Conservation (phyloP, 306 rosid genomes). For the Aeschynomene evenia region DNA sequence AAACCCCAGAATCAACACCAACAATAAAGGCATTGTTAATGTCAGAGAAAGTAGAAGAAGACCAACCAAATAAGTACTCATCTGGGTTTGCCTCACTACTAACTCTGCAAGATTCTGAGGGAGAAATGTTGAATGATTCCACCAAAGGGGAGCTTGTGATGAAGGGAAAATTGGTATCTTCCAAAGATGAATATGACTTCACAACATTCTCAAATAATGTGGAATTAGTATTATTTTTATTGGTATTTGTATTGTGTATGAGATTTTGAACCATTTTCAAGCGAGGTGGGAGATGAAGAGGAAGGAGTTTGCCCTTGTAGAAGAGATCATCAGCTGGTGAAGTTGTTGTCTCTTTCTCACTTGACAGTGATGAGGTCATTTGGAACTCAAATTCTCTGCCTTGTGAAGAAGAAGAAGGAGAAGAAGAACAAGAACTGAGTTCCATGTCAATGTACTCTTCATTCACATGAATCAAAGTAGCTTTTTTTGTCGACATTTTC, state of each 20-base stretch:
- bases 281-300: conserved; percentile 95
- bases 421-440: conserved; percentile 52
- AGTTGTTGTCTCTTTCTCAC: conserved; percentile 46
- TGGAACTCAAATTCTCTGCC: conserved; percentile 90
- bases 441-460: conserved; percentile 96
- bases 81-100: conserved; percentile 67
- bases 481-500: conserved; percentile 54
- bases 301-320: conserved; percentile 96
- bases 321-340: conserved; percentile 94
- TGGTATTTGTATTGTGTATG: conserved; percentile 1
- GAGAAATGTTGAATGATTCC: conserved; percentile 55
- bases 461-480: conserved; percentile 48
- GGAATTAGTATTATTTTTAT: neutral
- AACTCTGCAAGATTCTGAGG: conserved; percentile 66
- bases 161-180: conserved; percentile 41
- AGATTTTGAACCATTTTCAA: conserved; percentile 78
- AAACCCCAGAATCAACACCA: neutral
- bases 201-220: conserved; percentile 11
- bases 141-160: conserved; percentile 40
- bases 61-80: conserved; percentile 51
- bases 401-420: conserved; percentile 9
- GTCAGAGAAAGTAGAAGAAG: conserved; percentile 26
- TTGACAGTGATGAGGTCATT: conserved; percentile 54
- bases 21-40: conserved; percentile 36
- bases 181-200: conserved; percentile 37